A percentile compares a stretch with the other conserved stretches of the same genome.
These are phyloP conservation scores for Pyropia haitanensis DNA, from an alignment of 23 red algal species.

Conservation along the genomic window DNA sequence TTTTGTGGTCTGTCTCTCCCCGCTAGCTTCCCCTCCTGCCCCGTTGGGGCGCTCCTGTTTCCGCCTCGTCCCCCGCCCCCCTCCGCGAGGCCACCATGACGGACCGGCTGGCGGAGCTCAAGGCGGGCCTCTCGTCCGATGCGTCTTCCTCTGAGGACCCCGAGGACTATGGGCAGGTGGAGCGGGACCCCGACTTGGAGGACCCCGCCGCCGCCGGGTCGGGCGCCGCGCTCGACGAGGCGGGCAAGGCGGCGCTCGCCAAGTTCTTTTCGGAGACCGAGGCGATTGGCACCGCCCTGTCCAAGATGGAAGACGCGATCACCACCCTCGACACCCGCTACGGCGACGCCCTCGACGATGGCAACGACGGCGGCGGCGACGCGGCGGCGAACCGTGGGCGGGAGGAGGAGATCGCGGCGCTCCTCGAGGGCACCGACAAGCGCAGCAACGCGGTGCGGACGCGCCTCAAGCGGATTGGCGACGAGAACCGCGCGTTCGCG, in stretches of 20 bases:
- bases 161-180: not conserved
- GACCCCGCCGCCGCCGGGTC: constrained; percentile 13
- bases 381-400: not conserved
- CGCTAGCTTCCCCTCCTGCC: too few species aligned
- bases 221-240: constrained; percentile 14
- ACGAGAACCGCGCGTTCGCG: constrained; percentile 43
- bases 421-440: constrained; percentile 31
- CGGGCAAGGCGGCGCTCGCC: constrained; percentile 2
- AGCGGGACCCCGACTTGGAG: constrained; percentile 16
- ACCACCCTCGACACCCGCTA: constrained; percentile 25
- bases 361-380: not conserved
- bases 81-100: constrained; percentile 15
- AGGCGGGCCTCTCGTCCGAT: constrained; percentile 4
- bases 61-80: not conserved
- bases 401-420: constrained; percentile 12
- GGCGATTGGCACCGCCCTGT: constrained; percentile 17
- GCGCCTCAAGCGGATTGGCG: constrained; percentile 49
- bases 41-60: too few species aligned
- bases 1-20: too few species aligned
- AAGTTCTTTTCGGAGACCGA: constrained; percentile 31
- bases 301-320: constrained; percentile 31
- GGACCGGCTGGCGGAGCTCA: constrained; percentile 47
- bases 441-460: constrained; percentile 41
- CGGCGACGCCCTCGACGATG: constrained; percentile 17
- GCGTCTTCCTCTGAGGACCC: constrained; percentile 3